Base-by-base conservation (phyloP, 371 early-diverging fungal genomes). In the Chytridium lagenaria region DNA sequence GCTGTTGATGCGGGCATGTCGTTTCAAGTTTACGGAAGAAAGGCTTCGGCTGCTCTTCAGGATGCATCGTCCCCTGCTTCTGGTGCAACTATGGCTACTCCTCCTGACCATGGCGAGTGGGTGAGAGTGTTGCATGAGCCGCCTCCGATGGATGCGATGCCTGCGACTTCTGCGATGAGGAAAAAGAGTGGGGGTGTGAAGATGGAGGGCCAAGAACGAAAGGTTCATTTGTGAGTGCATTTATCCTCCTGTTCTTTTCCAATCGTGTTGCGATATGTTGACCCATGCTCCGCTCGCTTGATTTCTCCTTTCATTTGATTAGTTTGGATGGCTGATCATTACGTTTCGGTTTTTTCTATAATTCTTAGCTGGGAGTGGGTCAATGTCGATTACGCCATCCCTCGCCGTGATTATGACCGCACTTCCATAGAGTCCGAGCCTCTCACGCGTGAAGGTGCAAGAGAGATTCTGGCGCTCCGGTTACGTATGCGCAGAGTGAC, bases 291-390 rank as follows among this genome's bases (percentile, higher is more conserved):
- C 7, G 44, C 44, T 12, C 19, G 44, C 19, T 44, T 44, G 44
- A 52, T 52, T 22, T 5, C n/a, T 26, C 55, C 26, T 26, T 26
- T n/a, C 55, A 12, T 52, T 52, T 26, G 5, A 12, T n/a, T 23
- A 15, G 7, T 52, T 26, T n/a, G 5, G 55, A 22, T n/a, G 26
- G 19, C 44, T 52, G 23, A 52, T 52, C n/a, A 7, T 52, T 5
- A 52, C 23, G 5, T 26, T 22, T 26, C 55, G 5, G 7, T 26
- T 52, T 52, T 52, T 26, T 26, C 55, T 19, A 44, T 12, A 52
- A 52, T n/a, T n/a, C 5, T 5, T 7, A 74, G 74, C 65, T 74
- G 74, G 74, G 52, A 67, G 26, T 74, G 74, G 74, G 74, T 74
- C 23, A 69, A 74, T 39, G 74, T 74, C 26, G 74, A 61, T 0